Percentiles rank a stretch among this genome's conserved stretches.
Evolutionary conservation across 208 protist genomes (phyloP).

Genomic region (Leishmania arabica): DNA sequence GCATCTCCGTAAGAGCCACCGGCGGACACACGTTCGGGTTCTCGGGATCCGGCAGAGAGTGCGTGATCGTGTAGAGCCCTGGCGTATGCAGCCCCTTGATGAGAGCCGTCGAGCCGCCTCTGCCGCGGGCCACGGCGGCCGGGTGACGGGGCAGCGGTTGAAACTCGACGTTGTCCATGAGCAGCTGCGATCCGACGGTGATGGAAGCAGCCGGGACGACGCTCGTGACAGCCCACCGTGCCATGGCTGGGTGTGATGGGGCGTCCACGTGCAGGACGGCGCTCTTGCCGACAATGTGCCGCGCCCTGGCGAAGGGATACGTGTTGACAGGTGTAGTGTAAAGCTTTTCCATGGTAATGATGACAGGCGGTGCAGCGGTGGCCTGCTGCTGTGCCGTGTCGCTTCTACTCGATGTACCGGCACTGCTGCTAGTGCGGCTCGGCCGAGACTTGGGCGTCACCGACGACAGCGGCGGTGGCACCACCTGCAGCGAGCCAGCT

Average conservation of each 20-base stretch:
- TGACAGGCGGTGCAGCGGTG: neutral
- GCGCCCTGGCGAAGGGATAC: slow-evolving; percentile 26
- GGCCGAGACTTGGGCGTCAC: neutral
- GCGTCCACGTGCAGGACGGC: slow-evolving; percentile 70
- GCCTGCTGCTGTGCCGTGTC: neutral
- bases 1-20: slow-evolving; percentile 50
- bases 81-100: slow-evolving; percentile 58
- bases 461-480: neutral
- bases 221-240: slow-evolving; percentile 43
- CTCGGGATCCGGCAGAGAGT: slow-evolving; percentile 60
- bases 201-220: slow-evolving; percentile 38
- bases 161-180: slow-evolving; percentile 62
- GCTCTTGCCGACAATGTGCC: slow-evolving; percentile 60
- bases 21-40: slow-evolving; percentile 72
- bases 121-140: slow-evolving; percentile 38
- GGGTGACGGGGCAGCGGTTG: slow-evolving; percentile 40
- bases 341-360: slow-evolving; percentile 25
- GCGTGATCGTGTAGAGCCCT: slow-evolving; percentile 77
- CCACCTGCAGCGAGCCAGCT: slow-evolving; percentile 28
- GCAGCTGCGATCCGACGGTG: slow-evolving; percentile 38
- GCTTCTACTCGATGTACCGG: neutral
- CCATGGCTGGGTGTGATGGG: slow-evolving; percentile 25
- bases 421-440: neutral
- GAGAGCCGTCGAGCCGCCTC: slow-evolving; percentile 59
- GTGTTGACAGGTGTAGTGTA: slow-evolving; percentile 15